Evolutionary conservation across 441 rosid genomes (phyloP).

Genomic region (Viola pubescens): DNA sequence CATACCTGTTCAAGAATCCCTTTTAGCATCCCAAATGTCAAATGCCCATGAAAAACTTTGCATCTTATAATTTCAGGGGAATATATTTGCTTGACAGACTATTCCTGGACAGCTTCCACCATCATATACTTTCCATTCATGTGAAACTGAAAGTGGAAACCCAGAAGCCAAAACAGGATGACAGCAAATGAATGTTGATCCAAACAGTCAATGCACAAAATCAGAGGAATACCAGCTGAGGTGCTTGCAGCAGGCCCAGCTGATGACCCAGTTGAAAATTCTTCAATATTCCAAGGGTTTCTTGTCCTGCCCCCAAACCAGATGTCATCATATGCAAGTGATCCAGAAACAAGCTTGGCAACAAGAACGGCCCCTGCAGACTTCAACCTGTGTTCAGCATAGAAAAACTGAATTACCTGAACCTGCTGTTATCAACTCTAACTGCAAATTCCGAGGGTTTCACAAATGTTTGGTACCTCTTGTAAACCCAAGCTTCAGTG

Average conservation of each 20-base stretch:
- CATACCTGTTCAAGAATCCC: slow-evolving; percentile 41
- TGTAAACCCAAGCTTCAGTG: slow-evolving; percentile 83
- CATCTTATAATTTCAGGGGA: background rate
- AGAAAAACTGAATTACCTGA: background rate
- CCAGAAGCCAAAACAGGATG: background rate
- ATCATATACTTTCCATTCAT: background rate
- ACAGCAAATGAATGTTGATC: no score
- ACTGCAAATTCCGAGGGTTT: background rate
- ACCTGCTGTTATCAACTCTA: background rate
- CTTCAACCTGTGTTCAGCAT: slow-evolving; percentile 36
- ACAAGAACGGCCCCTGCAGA: slow-evolving; percentile 84
- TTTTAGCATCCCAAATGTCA: background rate
- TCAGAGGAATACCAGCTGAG: slow-evolving; percentile 56
- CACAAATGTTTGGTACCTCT: slow-evolving; percentile 31
- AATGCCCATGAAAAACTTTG: slow-evolving; percentile 1
- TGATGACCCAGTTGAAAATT: slow-evolving; percentile 83
- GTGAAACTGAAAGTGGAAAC: background rate
- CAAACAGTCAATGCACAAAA: background rate
- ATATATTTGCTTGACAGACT: background rate
- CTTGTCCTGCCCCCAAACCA: slow-evolving; percentile 90
- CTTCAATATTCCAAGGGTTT: slow-evolving; percentile 93
- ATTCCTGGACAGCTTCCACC: background rate
- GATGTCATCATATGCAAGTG: slow-evolving; percentile 82
- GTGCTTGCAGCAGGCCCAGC: slow-evolving; percentile 93
- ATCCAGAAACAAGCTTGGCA: slow-evolving; percentile 80